Evolutionary conservation across 768 basidiomycete species (phyloP), one percentile per base, ranked within the genome.

Genomic region (Tubosaeta sp.): DNA sequence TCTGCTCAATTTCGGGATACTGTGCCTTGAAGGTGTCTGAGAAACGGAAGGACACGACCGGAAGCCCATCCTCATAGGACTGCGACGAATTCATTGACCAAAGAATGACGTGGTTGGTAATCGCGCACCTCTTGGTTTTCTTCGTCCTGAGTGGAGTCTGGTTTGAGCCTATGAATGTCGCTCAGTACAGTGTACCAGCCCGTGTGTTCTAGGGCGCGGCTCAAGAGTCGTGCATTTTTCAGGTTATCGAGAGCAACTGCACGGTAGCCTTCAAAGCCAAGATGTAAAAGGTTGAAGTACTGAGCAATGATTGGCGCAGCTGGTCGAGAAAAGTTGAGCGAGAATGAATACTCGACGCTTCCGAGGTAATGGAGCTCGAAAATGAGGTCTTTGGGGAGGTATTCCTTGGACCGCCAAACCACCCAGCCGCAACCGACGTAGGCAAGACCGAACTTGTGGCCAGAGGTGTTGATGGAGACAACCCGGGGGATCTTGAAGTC

Each of bases 311-410:
- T 79, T 5, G 82, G 82, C 45, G 80, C 79, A 34, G 81, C 80
- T 13, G 83, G 78, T 14, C 81, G 78, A 44, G 80, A 82, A 65
- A 81, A 82, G 69, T 82, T 81, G 52, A 81, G 71, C 17, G 81
- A 82, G 68, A 83, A 86, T 1, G 86, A 86, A 66, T 93, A 94
- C 66, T 95, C 90, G 52, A 78, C 73, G 34, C 65, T 75, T 41
- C 75, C 75, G 29, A 74, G 70, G 67, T 76, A 80, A 64, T 81
- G 73, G 22, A 78, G 70, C 63, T 77, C 84, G 52, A 86, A 86
- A 58, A 86, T 82, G 55, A 86, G 77, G 55, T 86, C 85, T 61
- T 85, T 83, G 5, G 84, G 85, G 27, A 86, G 74, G 62, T 69
- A 73, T 46, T 76, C 64, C 59, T 78, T 75, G 46, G 77, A 73